Evolutionary conservation across 495 filamentous ascomycete genomes (phyloP).

Genomic region (Diplogelasinospora grovesii): DNA sequence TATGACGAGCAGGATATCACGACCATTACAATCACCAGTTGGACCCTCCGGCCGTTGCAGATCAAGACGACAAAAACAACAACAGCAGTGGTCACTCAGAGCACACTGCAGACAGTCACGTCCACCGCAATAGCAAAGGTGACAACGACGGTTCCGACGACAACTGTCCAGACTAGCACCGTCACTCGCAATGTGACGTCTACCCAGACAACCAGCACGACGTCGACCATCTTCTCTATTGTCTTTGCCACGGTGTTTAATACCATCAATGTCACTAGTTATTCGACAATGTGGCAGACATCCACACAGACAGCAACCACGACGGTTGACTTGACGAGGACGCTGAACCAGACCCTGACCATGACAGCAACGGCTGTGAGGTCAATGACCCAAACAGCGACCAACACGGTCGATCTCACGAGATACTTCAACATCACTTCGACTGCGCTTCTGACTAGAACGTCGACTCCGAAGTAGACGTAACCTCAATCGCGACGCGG

Average conservation of each 20-base stretch:
- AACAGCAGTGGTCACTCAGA: conserved; percentile 8
- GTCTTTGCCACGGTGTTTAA: conserved; percentile 17
- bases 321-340: conserved; percentile 6
- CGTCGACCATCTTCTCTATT: conserved; percentile 12
- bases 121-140: conserved; percentile 3
- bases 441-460: background rate
- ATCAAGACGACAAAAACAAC: conserved; percentile 8
- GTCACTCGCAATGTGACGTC: conserved; percentile 10
- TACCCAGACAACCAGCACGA: conserved; percentile 1
- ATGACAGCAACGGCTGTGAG: conserved; percentile 4
- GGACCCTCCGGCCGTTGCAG: conserved; percentile 5
- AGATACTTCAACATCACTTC: background rate
- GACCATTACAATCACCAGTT: conserved; percentile 9
- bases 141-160: conserved; percentile 5
- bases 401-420: conserved; percentile 3
- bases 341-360: conserved; percentile 10
- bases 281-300: conserved; percentile 11
- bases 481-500: background rate
- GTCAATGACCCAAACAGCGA: conserved; percentile 7
- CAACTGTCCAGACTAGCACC: conserved; percentile 6
- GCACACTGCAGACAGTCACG: background rate
- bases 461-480: background rate
- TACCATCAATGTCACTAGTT: conserved; percentile 10
- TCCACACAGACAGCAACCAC: conserved; percentile 4
- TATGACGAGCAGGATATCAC: background rate